phyloP scores from a whole-genome alignment of 2,329 filamentous ascomycete genomes.

The Colletotrichum eleusines region DNA sequence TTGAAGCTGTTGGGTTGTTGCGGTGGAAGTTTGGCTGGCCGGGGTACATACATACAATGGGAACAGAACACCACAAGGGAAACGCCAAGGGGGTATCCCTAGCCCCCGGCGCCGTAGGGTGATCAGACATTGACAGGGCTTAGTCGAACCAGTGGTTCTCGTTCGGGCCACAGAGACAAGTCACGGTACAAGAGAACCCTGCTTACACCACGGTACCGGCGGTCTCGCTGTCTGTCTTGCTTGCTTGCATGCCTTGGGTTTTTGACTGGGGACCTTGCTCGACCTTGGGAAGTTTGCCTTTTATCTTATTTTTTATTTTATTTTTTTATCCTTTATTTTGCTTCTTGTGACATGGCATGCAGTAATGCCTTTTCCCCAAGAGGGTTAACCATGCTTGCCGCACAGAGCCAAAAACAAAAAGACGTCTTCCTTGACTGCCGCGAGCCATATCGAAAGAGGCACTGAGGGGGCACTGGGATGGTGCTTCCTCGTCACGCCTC shows the following conservation, averaged over 20 bases:
- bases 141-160: conserved; percentile 38
- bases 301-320: conserved; percentile 3
- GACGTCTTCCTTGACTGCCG: conserved; percentile 9
- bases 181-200: conserved; percentile 38
- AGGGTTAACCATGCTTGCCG: conserved; percentile 33
- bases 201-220: conserved; percentile 28
- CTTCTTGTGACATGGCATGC: conserved; percentile 25
- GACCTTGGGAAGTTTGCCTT: conserved; percentile 32
- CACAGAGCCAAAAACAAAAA: conserved; percentile 30
- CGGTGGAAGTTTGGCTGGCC: conserved; percentile 35
- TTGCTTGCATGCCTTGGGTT: conserved; percentile 27
- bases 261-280: conserved; percentile 30
- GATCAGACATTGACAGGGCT: conserved; percentile 42
- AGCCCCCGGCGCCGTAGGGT: conserved; percentile 38
- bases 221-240: conserved; percentile 11
- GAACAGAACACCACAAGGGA: conserved; percentile 13
- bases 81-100: conserved; percentile 37
- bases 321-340: not conserved
- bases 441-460: conserved; percentile 22
- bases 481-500: conserved; percentile 20
- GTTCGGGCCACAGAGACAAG: conserved; percentile 27
- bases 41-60: conserved; percentile 39
- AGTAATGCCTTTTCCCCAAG: conserved; percentile 20
- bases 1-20: conserved; percentile 41
- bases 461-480: conserved; percentile 22